A percentile compares a stretch with the other conserved stretches of the same genome.
phyloP scores from a whole-genome alignment of 441 rosid species.

The Jatropha multifida region DNA sequence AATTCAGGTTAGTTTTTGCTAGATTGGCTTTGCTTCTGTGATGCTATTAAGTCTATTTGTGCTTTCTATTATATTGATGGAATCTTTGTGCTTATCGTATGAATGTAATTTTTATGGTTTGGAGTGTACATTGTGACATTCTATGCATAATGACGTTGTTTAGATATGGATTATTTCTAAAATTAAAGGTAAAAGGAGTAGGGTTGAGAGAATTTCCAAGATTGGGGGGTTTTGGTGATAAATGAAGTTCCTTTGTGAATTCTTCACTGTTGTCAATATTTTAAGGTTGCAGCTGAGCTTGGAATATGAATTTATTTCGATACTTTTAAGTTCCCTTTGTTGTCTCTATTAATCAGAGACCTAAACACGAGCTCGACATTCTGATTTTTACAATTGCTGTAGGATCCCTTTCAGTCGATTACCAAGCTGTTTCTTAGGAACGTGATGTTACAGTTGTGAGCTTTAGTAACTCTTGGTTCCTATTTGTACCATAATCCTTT shows the following conservation, averaged over 20 bases:
- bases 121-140: too few relatives aligned
- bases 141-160: not conserved
- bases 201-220: not conserved
- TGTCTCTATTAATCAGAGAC: not conserved
- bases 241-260: not conserved
- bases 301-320: not conserved
- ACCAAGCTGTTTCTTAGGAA: not conserved
- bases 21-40: not conserved
- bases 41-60: not conserved
- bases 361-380: too few relatives aligned
- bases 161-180: not conserved
- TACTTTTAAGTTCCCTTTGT: not conserved
- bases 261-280: not conserved
- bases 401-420: not conserved
- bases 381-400: not conserved
- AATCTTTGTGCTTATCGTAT: too few relatives aligned
- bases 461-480: not conserved
- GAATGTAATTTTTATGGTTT: too few relatives aligned
- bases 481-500: not conserved
- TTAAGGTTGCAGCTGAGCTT: not conserved
- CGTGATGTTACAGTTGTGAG: not conserved
- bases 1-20: constrained; percentile 61
- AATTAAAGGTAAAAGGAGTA: not conserved
- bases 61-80: too few relatives aligned
- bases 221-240: not conserved